Base-by-base conservation (phyloP, 2,329 filamentous ascomycete species). In the Hypoxylon sp. region DNA sequence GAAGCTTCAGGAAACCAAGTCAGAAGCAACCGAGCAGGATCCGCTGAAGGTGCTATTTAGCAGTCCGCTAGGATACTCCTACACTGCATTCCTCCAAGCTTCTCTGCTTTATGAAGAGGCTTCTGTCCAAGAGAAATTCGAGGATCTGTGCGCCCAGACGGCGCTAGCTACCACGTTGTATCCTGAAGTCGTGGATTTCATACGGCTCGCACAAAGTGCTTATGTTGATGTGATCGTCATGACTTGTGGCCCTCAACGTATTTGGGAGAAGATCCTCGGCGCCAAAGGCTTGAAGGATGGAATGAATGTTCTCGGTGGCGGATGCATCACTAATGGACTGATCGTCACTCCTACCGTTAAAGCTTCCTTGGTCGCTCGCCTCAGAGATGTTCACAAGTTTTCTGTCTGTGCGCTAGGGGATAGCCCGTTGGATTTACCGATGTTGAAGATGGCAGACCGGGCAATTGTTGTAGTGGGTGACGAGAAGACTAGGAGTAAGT, bases 351-450 rank as follows among this genome's bases (percentile, higher is more conserved):
- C 82, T 5, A 69, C 64, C 0, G 75, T 84, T 19, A 91, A 90
- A 73, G 81, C 76, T 1, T 70, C 70, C 0, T 43, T 89, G 23
- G 84, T 88, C 0, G 53, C 54, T 1, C 76, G 72, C 2, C 72
- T 89, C 19, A 76, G 75, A 55, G 25, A 77, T 0, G 16, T 16
- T 0, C 67, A 81, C 41, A 2, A 75, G 0, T 46, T 80, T 27
- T 74, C 80, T 39, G 83, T 89, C 16, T 83, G 78, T 73, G 88
- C 85, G 0, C 87, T 90, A 68, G 87, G 88, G n/a, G 87, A 90
- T 69, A 87, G 87, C 67, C 79, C 80, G 0, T 64, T 89, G 5
- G 88, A 90, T 68, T 39, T 90, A 16, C 74, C 77, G 0, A 91
- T 91, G 88, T 68, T 90, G 11, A 67, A 65, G 2, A 69, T 76